Evolutionary conservation across 441 rosid species (phyloP), one percentile per base, ranked within the genome.

Genomic region (Macaranga tanarius): DNA sequence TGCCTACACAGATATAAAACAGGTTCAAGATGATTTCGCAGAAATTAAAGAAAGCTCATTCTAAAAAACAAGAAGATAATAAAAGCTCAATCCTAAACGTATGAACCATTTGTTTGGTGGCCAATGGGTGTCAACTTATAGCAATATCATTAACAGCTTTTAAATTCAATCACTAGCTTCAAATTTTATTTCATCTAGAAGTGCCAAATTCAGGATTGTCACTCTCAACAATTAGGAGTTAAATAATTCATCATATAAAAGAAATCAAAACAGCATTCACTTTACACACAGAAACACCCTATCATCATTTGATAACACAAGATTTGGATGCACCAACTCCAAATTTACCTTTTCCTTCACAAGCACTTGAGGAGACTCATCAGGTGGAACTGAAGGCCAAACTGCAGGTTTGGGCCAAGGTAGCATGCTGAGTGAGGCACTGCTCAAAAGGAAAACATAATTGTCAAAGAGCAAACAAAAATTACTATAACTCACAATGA

Each of bases 351-450:
- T 96, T 85, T 96, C 99, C 88, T 96, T 96, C 65, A 57, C 90
- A 86, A 92, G 89, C 82, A 92, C 97, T 81, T 87, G 89, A 13
- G 93, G 68, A 70, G 97, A 86, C 80, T 93, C 92, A 84, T 90
- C 94, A 63, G 81, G 73, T 50, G 97, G 98, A 87, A 90, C 84
- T 60, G 90, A 89, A 65, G 99, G 98, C 98, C 99, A 96, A 81
- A 93, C 86, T 48, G 90, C 83, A 62, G 99, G 98, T 78, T 89
- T 96, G 63, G 99, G 98, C 99, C 98, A 92, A 74, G 97, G 92
- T 62, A 96, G 90, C 99, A 96, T 92, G 84, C 99, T 93, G 69
- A 93, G 96, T 50, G 87, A 90, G 78, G 98, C 99, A 86, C 99
- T 93, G 93, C 80, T 62, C 82, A 79, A 67, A 82, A 79, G 60